Conservation (phyloP, 2,329 filamentous ascomycete species). For the Aspergillus fischeri region DNA sequence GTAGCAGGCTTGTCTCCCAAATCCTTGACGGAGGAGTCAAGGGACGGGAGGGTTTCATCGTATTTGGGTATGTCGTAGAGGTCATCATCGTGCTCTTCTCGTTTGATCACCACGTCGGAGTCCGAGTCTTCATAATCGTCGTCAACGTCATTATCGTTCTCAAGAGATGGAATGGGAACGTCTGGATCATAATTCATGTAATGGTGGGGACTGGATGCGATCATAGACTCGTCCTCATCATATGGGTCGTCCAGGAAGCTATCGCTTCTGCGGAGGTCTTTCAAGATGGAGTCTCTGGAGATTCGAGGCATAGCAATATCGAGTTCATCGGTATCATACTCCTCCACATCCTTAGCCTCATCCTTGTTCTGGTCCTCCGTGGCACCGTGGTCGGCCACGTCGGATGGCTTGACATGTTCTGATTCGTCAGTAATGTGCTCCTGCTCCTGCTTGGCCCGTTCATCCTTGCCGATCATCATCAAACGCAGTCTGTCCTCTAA, state of each 20-base stretch:
- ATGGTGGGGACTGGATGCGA: slow-evolving; percentile 56
- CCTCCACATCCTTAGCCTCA: slow-evolving; percentile 17
- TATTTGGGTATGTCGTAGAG: slow-evolving; percentile 66
- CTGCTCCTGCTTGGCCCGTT: slow-evolving; percentile 33
- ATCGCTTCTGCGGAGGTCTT: slow-evolving; percentile 72
- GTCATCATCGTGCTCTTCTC: slow-evolving; percentile 56
- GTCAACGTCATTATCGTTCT: slow-evolving; percentile 64
- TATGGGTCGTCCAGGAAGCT: slow-evolving; percentile 58
- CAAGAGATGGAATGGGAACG: slow-evolving; percentile 81
- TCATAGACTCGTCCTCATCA: slow-evolving; percentile 60
- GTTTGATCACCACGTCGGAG: slow-evolving; percentile 58
- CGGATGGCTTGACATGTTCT: slow-evolving; percentile 36
- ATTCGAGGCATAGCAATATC: slow-evolving; percentile 68
- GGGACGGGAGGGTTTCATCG: slow-evolving; percentile 49
- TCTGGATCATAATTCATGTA: slow-evolving; percentile 73
- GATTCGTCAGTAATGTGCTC: slow-evolving; percentile 16
- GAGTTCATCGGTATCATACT: slow-evolving; percentile 49
- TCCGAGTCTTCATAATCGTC: slow-evolving; percentile 51
- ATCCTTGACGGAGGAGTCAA: slow-evolving; percentile 25
- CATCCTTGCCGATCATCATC: slow-evolving; percentile 76
- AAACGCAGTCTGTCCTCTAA: slow-evolving; percentile 80
- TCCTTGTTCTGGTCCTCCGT: not conserved
- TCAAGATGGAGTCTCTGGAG: slow-evolving; percentile 88
- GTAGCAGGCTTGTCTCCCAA: slow-evolving; percentile 33
- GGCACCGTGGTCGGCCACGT: not conserved